Base-by-base conservation (phyloP, 345 rosid genomes). In the Rhizophora apiculata region DNA sequence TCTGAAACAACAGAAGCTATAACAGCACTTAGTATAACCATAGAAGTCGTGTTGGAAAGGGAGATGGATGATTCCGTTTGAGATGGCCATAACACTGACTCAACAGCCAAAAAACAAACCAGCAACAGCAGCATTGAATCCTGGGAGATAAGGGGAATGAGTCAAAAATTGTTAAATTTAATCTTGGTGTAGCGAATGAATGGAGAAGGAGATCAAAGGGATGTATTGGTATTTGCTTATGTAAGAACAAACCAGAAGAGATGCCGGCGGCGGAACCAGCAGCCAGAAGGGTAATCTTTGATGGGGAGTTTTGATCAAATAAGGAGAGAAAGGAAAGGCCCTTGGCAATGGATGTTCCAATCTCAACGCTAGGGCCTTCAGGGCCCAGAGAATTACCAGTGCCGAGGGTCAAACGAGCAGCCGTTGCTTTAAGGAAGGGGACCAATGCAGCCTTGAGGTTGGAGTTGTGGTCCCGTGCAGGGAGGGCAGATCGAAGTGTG, bases 61-160 rank as follows among this genome's bases (percentile, higher is more conserved):
- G 96, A 87, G 2, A 76, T 29, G 24, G 92, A 79, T 21, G 85
- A 83, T 71, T 87, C 87, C 36, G 65, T 60, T 2, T 87, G 85
- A 0, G 98, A 84, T 63, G 97, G 97, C 96, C 98, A 89, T 79
- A 93, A 74, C 65, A 91, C 96, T 5, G 97, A 93, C 74, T 93
- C 98, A 48, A 91, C 92, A 9, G 97, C 96, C 30, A 93, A 93
- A 79, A 91, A 93, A 63, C 97, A 93, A 93, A 68, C 98, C 97
- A 67, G 96, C 97, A 76, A 93, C 98, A 34, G 98, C 98, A 54
- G 98, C 96, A 70, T 93, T 93, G 83, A 93, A 93, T 59, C 98
- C 97, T 93, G 77, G 27, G 69, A 22, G 68, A 32, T 51, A 0
- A 11, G 57, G 54, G 29, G 8, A 21, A 55, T 22, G 30, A 10